phyloP scores from a whole-genome alignment of 1,284 basidiomycete genomes.

The Papiliotrema fonsecae region DNA sequence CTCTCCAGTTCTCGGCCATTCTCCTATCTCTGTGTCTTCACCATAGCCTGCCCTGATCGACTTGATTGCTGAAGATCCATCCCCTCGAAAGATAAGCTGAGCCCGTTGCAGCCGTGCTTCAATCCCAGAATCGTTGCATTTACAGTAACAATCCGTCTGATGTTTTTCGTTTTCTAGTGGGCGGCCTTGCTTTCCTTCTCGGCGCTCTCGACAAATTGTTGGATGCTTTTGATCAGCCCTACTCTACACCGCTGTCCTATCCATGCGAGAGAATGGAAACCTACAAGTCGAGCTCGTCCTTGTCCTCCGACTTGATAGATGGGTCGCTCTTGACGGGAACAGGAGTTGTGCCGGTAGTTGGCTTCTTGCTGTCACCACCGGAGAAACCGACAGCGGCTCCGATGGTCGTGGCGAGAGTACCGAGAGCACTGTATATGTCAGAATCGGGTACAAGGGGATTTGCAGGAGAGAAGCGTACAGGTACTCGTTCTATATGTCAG shows the following conservation, averaged over 20 bases:
- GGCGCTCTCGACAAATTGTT: conserved; percentile 44
- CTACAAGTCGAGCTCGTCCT: conserved; percentile 39
- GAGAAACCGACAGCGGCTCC: conserved; percentile 32
- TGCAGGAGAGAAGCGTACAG: conserved; percentile 9
- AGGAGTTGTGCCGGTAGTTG: conserved; percentile 13
- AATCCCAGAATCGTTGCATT: too few species aligned
- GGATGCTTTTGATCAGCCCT: conserved; percentile 30
- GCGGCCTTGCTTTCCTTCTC: conserved; percentile 34
- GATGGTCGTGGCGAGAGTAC: conserved; percentile 39
- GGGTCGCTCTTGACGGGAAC: conserved; percentile 23
- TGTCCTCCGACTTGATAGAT: conserved; percentile 21
- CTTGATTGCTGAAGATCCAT: too few species aligned
- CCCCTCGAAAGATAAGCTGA: too few species aligned
- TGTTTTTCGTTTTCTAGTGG: background rate
- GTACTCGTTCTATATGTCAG: conserved; percentile 22
- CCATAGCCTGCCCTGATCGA: too few species aligned
- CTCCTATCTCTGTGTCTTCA: too few species aligned
- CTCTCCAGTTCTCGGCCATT: too few species aligned
- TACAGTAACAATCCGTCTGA: too few species aligned
- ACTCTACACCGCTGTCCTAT: background rate
- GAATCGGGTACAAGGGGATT: background rate
- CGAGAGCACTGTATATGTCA: conserved; percentile 33
- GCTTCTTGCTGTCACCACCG: conserved; percentile 35
- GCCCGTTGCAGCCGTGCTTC: too few species aligned
- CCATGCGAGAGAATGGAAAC: conserved; percentile 2